Conservation (phyloP, 352 stramenopile species). For the Phytophthora pseudosyringae region DNA sequence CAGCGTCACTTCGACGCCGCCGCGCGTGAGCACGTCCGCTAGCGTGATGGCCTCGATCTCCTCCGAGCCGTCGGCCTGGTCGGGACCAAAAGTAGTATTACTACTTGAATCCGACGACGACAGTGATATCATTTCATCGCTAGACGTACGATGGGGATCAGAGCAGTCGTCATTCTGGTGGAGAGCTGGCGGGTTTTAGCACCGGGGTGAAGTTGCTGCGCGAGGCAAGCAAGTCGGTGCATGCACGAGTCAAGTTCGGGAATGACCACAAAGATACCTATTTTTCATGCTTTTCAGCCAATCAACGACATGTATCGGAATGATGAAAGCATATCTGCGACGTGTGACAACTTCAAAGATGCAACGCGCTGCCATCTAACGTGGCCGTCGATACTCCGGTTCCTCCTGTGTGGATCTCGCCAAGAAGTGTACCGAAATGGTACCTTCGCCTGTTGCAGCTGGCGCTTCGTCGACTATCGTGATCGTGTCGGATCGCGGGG, state of each 20-base stretch:
- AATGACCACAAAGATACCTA: constrained; percentile 24
- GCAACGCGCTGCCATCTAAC: too few species aligned
- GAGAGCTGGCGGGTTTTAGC: constrained; percentile 8
- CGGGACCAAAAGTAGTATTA: constrained; percentile 3
- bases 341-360: too few species aligned
- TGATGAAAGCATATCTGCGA: constrained; percentile 2
- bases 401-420: too few species aligned
- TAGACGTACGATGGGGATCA: constrained; percentile 45
- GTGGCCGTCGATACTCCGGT: too few species aligned
- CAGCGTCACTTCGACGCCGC: constrained; percentile 70
- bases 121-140: neutral
- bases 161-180: constrained; percentile 34
- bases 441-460: too few species aligned
- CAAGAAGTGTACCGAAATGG: too few species aligned
- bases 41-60: constrained; percentile 85
- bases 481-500: constrained; percentile 29
- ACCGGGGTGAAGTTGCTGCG: constrained; percentile 7
- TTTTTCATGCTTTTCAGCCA: constrained; percentile 1
- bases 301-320: neutral
- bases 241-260: constrained; percentile 13
- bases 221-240: constrained; percentile 11
- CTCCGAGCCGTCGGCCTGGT: constrained; percentile 79
- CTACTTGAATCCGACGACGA: neutral
- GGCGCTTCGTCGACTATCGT: constrained; percentile 13
- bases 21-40: constrained; percentile 74